These are phyloP conservation scores for Colletotrichum limetticola DNA, from an alignment of 2,329 filamentous ascomycete species.

Conservation along the genomic window DNA sequence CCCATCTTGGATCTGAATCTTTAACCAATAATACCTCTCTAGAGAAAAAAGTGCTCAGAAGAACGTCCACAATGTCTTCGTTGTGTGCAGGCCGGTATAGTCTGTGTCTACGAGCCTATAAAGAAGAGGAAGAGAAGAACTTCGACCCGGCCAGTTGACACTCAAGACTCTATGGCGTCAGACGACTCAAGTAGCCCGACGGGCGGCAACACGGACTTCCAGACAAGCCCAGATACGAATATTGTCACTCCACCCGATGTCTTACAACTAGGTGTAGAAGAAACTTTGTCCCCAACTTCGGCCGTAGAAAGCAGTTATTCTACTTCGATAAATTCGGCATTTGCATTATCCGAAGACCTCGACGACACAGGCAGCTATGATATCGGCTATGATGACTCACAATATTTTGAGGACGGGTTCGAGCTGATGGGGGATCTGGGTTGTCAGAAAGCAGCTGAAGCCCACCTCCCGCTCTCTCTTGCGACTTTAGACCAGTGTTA, in stretches of 20 bases:
- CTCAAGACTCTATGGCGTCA: not conserved
- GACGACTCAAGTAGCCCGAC: constrained; percentile 23
- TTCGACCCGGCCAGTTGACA: not conserved
- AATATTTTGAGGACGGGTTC: constrained; percentile 2
- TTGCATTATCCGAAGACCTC: constrained; percentile 10
- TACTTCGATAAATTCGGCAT: constrained; percentile 4
- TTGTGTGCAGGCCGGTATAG: constrained; percentile 32
- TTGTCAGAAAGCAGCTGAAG: not conserved
- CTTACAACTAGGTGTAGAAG: not conserved
- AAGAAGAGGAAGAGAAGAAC: constrained; percentile 34
- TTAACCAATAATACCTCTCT: not conserved
- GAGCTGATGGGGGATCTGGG: constrained; percentile 1
- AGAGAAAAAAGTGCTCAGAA: constrained; percentile 36
- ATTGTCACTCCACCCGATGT: constrained; percentile 20
- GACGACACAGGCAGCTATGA: constrained; percentile 6
- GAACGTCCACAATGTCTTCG: constrained; percentile 34
- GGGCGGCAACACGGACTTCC: not conserved
- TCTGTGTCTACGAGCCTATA: constrained; percentile 34
- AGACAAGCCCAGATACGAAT: constrained; percentile 25
- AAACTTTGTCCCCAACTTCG: not conserved
- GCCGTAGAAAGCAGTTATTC: not conserved
- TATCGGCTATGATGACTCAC: not conserved
- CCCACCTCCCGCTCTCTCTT: not conserved
- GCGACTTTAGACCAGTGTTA: not conserved
- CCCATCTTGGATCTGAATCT: not conserved